Evolutionary conservation across 2,329 filamentous ascomycete species (phyloP), one percentile per base, ranked within the genome.

Genomic region (Colletotrichum viniferum): DNA sequence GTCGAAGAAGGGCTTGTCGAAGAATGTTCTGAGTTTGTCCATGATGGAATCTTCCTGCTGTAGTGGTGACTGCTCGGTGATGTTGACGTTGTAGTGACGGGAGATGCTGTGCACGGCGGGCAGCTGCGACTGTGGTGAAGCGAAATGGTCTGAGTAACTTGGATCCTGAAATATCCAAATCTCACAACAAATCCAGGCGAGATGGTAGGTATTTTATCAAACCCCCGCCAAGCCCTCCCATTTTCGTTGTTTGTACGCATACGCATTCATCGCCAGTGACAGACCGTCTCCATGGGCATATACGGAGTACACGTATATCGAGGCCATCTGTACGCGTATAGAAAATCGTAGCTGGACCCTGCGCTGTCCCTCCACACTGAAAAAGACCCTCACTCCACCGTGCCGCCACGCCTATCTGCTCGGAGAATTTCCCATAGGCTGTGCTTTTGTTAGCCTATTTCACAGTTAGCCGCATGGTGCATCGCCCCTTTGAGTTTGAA

Each of bases 1-100:
- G 62, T 76, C 65, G 66, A 76, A 76, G 43, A 76, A 58, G 6
- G 62, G 63, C 14, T 58, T 65, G 34, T 72, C 55, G 36, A 72
- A 68, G 63, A 72, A 68, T 1, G 32, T 32, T 12, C 36, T 63
- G 36, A 72, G 21, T 26, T 26, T 61, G 3, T 61, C 74, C 74
- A 76, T 76, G 32, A 18, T 74, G 43, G 8, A 24, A 5, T 32
- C 16, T 16, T 61, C 4, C 28, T 61, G 26, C 28, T 2, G 18
- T 0, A 0, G 0, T 34, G 0, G n/a, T 28, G 21, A 3, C 14
- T 58, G 55, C 2, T 5, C 0, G 43, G 16, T 28, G 55, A 28
- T 18, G 24, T 18, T 28, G 4, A 16, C 1, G 55, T 1, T 28
- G 55, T 28, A 0, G 1, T 56, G 52, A 3, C 4, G 2, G 4